These are phyloP conservation scores for Paracorniculantispora psalliotae DNA, from an alignment of 2,329 filamentous ascomycete species.

Conservation along the genomic window DNA sequence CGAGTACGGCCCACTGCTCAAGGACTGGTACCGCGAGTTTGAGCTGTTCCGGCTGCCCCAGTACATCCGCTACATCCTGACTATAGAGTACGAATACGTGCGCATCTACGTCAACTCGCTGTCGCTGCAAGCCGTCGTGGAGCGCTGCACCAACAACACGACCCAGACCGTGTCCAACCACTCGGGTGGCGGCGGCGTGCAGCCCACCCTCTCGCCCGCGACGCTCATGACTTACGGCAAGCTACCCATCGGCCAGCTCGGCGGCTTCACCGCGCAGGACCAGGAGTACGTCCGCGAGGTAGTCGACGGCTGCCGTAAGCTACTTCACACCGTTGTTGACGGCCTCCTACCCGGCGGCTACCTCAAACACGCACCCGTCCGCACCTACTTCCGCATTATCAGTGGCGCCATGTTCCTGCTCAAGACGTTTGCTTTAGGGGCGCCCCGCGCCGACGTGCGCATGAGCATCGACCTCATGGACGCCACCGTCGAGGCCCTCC, in stretches of 20 bases:
- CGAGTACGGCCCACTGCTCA: slow-evolving; percentile 73
- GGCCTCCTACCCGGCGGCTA: slow-evolving; percentile 69
- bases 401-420: slow-evolving; percentile 80
- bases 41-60: slow-evolving; percentile 67
- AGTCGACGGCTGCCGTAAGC: slow-evolving; percentile 69
- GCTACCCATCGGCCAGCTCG: slow-evolving; percentile 58
- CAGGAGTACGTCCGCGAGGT: slow-evolving; percentile 72
- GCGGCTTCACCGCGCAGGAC: slow-evolving; percentile 60
- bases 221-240: slow-evolving; percentile 62
- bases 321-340: slow-evolving; percentile 73
- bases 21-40: slow-evolving; percentile 76
- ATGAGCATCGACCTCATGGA: slow-evolving; percentile 72
- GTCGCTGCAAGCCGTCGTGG: slow-evolving; percentile 89
- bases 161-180: slow-evolving; percentile 37
- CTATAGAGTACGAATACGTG: slow-evolving; percentile 93
- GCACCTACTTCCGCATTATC: slow-evolving; percentile 83
- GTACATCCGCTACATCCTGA: slow-evolving; percentile 69
- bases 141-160: slow-evolving; percentile 78
- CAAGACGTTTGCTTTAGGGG: slow-evolving; percentile 78
- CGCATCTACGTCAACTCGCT: slow-evolving; percentile 93
- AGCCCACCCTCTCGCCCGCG: slow-evolving; percentile 51
- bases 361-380: slow-evolving; percentile 75
- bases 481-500: slow-evolving; percentile 65
- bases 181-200: slow-evolving; percentile 27
- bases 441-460: slow-evolving; percentile 71